A percentile compares a stretch with the other conserved stretches of the same genome.
These are phyloP conservation scores for Cladochytrium replicatum DNA, from an alignment of 192 early-diverging fungal genomes.

Conservation along the genomic window DNA sequence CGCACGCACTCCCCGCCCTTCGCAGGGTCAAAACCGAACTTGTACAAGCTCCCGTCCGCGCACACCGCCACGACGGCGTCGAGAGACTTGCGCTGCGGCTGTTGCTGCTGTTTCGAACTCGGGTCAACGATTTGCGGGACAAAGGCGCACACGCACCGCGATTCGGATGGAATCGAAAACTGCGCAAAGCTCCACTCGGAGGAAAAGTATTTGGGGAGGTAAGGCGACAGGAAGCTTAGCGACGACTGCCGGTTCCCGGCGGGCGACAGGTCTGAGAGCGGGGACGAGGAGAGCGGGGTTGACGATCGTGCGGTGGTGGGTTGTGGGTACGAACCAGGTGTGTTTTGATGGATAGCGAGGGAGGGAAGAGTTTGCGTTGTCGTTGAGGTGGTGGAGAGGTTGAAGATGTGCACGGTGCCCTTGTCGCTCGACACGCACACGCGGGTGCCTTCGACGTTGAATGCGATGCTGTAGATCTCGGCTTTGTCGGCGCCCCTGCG, in stretches of 20 bases:
- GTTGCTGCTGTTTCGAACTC: background rate
- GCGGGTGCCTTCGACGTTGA: slow-evolving; percentile 63
- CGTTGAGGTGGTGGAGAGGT: slow-evolving; percentile 31
- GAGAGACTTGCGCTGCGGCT: background rate
- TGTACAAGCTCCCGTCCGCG: slow-evolving; percentile 79
- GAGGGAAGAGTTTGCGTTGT: slow-evolving; percentile 4
- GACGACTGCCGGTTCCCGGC: slow-evolving; percentile 43
- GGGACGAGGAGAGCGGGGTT: background rate
- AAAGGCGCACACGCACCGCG: slow-evolving; percentile 75
- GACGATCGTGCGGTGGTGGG: slow-evolving; percentile 19
- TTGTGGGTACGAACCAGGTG: slow-evolving; percentile 3
- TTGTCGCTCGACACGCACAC: slow-evolving; percentile 84
- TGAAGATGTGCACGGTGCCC: slow-evolving; percentile 89
- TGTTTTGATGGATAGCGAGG: slow-evolving; percentile 12
- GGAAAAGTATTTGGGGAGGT: slow-evolving; percentile 88
- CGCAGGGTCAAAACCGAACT: slow-evolving; percentile 66
- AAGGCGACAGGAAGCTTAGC: slow-evolving; percentile 19
- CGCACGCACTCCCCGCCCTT: slow-evolving; percentile 60
- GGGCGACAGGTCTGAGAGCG: background rate
- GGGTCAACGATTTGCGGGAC: slow-evolving; percentile 14
- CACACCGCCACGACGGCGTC: slow-evolving; percentile 48
- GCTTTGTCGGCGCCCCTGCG: slow-evolving; percentile 81
- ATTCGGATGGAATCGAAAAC: slow-evolving; percentile 64
- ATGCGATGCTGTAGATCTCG: slow-evolving; percentile 83
- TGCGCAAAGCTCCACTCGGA: slow-evolving; percentile 90